Evolutionary conservation across 768 basidiomycete genomes (phyloP).

Genomic region (Chalciporus sphaerocephalus): DNA sequence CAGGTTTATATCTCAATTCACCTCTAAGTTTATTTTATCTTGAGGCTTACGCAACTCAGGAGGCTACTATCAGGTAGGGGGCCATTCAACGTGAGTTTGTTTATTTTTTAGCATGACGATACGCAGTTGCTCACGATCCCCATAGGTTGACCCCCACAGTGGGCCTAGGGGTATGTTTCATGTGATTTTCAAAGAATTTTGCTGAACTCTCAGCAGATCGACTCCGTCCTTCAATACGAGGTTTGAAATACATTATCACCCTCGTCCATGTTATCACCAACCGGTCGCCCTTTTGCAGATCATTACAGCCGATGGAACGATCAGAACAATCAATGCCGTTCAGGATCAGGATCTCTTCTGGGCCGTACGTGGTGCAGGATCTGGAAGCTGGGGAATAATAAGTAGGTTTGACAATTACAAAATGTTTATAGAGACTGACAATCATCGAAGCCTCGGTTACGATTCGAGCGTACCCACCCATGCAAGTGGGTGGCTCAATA

Average conservation of each 20-base stretch:
- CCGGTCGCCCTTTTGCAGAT: constrained; percentile 22
- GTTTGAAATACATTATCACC: background rate
- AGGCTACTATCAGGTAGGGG: too few relatives aligned
- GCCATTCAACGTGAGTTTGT: too few relatives aligned
- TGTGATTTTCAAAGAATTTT: too few relatives aligned
- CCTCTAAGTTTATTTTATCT: too few relatives aligned
- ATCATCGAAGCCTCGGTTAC: background rate
- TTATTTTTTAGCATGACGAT: too few relatives aligned
- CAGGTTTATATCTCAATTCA: too few relatives aligned
- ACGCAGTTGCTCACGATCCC: too few relatives aligned
- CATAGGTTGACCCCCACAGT: too few relatives aligned
- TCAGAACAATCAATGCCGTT: constrained; percentile 36
- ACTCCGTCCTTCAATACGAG: constrained; percentile 40
- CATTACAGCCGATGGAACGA: constrained; percentile 37
- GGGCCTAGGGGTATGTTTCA: too few relatives aligned
- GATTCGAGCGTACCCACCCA: background rate
- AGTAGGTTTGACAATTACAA: constrained; percentile 4
- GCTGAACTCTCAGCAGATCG: constrained; percentile 8
- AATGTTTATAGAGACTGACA: background rate
- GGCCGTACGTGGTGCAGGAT: constrained; percentile 47
- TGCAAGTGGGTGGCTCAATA: background rate
- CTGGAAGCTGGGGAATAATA: constrained; percentile 45
- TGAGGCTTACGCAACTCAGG: too few relatives aligned
- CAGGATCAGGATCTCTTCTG: constrained; percentile 40
- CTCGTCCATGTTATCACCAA: background rate